Conservation (phyloP, 768 basidiomycete genomes). For the Sarcomyxa edulis region DNA sequence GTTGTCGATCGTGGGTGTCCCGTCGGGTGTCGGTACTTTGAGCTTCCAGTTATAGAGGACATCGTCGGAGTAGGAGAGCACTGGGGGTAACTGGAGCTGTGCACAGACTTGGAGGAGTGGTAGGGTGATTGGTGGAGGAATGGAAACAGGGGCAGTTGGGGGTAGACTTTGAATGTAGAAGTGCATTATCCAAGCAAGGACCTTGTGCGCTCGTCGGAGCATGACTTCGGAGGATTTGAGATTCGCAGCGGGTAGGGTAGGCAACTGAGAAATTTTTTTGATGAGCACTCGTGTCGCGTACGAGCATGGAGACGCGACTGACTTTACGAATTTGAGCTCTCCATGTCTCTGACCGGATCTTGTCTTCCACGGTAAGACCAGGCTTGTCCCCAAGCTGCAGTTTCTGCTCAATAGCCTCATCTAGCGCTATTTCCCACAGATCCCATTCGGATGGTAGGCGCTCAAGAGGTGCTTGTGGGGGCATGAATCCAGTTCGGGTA, state of each 20-base stretch:
- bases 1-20: conserved; percentile 47
- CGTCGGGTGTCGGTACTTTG: conserved; percentile 23
- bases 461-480: conserved; percentile 62
- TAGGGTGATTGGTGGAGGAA: conserved; percentile 71
- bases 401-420: conserved; percentile 37
- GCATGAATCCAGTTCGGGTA: conserved; percentile 87
- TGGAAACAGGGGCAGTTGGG: conserved; percentile 42
- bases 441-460: conserved; percentile 63
- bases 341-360: conserved; percentile 45
- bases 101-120: conserved; percentile 72
- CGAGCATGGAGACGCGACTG: conserved; percentile 12
- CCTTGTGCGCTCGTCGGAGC: conserved; percentile 72
- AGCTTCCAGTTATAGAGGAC: conserved; percentile 86
- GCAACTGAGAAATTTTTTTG: conserved; percentile 34
- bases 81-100: conserved; percentile 76
- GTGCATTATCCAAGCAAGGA: conserved; percentile 73
- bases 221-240: conserved; percentile 47
- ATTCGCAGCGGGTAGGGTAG: conserved; percentile 40
- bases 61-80: conserved; percentile 90
- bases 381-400: conserved; percentile 62
- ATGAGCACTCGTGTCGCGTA: conserved; percentile 4
- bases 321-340: conserved; percentile 45
- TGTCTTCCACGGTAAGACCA: conserved; percentile 34
- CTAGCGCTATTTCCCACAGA: conserved; percentile 64
- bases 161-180: conserved; percentile 74